A percentile compares a stretch with the other conserved stretches of the same genome.
Conservation (phyloP, 176 grass and related monocot species). For the Hordeum vulgare region DNA sequence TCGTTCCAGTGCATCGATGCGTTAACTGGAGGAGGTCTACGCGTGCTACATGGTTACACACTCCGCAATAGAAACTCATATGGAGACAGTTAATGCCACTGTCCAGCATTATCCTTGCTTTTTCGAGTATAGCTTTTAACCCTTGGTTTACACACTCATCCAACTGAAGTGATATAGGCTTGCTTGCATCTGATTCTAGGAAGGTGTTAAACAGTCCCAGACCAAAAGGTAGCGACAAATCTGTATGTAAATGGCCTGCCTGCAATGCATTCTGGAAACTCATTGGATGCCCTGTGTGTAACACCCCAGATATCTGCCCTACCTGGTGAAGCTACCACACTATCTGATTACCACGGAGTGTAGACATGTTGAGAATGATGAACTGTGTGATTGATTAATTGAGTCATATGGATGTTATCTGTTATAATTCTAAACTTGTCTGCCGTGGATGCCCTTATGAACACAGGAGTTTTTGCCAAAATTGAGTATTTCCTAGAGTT, state of each 20-base stretch:
- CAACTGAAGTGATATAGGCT: background rate
- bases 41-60: background rate
- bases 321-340: background rate
- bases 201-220: background rate
- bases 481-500: no score
- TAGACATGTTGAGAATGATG: no score
- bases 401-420: no score
- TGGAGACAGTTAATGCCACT: background rate
- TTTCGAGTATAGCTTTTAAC: background rate
- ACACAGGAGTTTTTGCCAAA: no score
- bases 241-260: background rate
- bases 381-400: no score
- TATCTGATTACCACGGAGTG: background rate
- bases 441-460: no score
- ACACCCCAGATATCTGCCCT: background rate
- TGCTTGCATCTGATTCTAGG: background rate
- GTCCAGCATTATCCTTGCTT: background rate
- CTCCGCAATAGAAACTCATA: background rate
- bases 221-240: background rate
- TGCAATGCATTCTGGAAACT: background rate
- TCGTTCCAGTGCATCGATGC: background rate
- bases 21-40: background rate
- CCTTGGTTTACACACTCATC: background rate
- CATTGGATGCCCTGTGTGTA: background rate
- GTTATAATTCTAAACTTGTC: no score